Conservation (phyloP, 139 green algal genomes). For the Chlorella vulgaris region DNA sequence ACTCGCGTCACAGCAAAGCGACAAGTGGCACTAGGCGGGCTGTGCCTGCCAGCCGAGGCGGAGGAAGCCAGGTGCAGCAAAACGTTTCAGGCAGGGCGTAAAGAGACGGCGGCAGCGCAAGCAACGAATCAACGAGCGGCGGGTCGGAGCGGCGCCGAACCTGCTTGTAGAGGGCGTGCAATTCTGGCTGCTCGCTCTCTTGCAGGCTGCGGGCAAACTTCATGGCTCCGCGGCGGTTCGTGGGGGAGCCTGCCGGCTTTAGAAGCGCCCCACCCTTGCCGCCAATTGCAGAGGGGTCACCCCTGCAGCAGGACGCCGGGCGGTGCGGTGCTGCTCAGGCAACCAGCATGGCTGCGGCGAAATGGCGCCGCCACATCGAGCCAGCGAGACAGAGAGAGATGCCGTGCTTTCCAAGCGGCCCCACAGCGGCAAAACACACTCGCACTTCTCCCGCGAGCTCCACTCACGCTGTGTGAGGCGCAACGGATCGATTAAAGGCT, state of each 20-base stretch:
- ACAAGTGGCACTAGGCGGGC: neutral
- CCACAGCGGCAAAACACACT: too few species aligned
- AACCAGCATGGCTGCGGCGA: too few species aligned
- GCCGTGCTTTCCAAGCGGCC: too few species aligned
- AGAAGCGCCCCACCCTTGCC: neutral
- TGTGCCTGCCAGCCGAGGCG: too few species aligned
- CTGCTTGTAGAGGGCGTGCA: conserved; percentile 23
- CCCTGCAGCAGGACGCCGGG: neutral
- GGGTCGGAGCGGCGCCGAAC: too few species aligned
- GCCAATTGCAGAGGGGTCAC: neutral
- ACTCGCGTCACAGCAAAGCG: neutral
- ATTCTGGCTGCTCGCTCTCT: neutral
- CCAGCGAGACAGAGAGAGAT: too few species aligned
- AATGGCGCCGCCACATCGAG: too few species aligned
- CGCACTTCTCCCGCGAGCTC: too few species aligned
- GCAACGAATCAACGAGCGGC: too few species aligned
- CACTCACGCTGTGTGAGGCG: too few species aligned
- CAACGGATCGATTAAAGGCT: too few species aligned
- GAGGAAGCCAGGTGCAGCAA: neutral
- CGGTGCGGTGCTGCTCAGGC: too few species aligned
- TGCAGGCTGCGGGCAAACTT: conserved; percentile 18
- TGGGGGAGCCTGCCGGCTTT: neutral
- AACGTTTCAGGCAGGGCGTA: neutral
- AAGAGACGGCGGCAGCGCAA: neutral
- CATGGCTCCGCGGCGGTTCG: neutral